Conservation (phyloP, 164 flowering plant genomes). For the Vitis amurensis region DNA sequence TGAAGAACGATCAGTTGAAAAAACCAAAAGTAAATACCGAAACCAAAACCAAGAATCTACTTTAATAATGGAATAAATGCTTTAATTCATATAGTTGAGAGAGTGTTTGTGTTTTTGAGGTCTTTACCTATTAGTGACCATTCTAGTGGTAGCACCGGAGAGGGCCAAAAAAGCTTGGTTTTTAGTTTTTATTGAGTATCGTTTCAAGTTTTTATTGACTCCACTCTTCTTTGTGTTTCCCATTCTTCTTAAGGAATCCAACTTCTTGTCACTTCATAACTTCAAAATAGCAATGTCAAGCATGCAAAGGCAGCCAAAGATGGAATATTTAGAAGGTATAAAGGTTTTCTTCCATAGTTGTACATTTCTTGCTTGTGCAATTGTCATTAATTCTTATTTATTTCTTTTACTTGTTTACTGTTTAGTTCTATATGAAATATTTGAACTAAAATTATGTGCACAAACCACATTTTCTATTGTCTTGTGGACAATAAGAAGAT, state of each 20-base stretch:
- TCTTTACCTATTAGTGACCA: slow-evolving; percentile 61
- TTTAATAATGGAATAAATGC: no score
- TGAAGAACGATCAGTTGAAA: neutral
- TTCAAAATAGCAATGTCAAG: slow-evolving; percentile 58
- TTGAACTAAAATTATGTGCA: neutral
- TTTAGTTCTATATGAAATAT: neutral
- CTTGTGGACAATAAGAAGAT: no score
- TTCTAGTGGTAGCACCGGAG: slow-evolving; percentile 54
- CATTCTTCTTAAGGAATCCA: slow-evolving; percentile 24
- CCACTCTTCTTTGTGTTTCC: slow-evolving; percentile 35
- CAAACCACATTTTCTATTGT: no score
- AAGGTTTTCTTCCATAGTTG: neutral
- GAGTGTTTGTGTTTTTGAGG: neutral
- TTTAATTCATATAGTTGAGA: neutral
- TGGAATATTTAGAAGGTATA: slow-evolving; percentile 74
- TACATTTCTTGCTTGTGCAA: no score
- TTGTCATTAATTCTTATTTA: no score
- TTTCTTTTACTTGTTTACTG: neutral
- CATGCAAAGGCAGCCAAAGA: slow-evolving; percentile 71
- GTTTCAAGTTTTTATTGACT: slow-evolving; percentile 54
- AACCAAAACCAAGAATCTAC: no score
- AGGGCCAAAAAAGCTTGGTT: slow-evolving; percentile 72
- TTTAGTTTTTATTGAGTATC: slow-evolving; percentile 60
- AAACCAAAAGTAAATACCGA: no score
- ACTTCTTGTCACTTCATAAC: slow-evolving; percentile 65